phyloP scores from a whole-genome alignment of 108 stramenopile species.

The Nitzschia sp. region DNA sequence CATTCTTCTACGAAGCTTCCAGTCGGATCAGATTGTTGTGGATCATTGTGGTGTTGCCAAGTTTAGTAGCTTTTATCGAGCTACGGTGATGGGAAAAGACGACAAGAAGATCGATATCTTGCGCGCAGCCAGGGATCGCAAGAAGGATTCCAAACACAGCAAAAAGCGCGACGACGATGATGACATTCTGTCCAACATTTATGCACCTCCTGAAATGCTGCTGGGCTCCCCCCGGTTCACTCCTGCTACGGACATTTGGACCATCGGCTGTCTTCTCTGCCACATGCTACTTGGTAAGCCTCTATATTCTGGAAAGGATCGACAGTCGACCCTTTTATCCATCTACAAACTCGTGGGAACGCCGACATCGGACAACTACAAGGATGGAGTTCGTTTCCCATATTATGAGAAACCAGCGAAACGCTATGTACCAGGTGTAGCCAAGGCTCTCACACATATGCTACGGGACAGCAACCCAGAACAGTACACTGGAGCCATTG shows the following conservation, averaged over 20 bases:
- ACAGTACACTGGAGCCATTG: slow-evolving; percentile 52
- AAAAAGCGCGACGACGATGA: slow-evolving; percentile 49
- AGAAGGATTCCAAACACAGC: slow-evolving; percentile 17
- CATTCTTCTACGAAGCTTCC: slow-evolving; percentile 66
- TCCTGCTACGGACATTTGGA: slow-evolving; percentile 81
- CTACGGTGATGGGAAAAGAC: slow-evolving; percentile 52
- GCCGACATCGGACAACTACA: slow-evolving; percentile 60
- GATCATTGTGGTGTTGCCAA: slow-evolving; percentile 79
- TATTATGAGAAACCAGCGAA: slow-evolving; percentile 70
- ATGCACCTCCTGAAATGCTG: slow-evolving; percentile 74
- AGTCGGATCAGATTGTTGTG: slow-evolving; percentile 74
- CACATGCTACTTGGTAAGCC: slow-evolving; percentile 74
- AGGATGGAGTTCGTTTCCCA: slow-evolving; percentile 60
- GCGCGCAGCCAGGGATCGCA: slow-evolving; percentile 16
- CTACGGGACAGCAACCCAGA: slow-evolving; percentile 50
- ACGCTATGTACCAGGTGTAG: slow-evolving; percentile 68
- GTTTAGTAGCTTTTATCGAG: slow-evolving; percentile 67
- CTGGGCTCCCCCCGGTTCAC: slow-evolving; percentile 73
- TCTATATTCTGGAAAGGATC: slow-evolving; percentile 73
- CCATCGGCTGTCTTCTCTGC: slow-evolving; percentile 75
- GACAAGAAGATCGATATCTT: slow-evolving; percentile 54
- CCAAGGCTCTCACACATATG: slow-evolving; percentile 67
- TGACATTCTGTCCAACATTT: slow-evolving; percentile 59
- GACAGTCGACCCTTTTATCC: slow-evolving; percentile 52
- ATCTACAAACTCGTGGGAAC: slow-evolving; percentile 80